Base-by-base conservation (phyloP, 352 stramenopile species). In the Pythium vanterpoolii region DNA sequence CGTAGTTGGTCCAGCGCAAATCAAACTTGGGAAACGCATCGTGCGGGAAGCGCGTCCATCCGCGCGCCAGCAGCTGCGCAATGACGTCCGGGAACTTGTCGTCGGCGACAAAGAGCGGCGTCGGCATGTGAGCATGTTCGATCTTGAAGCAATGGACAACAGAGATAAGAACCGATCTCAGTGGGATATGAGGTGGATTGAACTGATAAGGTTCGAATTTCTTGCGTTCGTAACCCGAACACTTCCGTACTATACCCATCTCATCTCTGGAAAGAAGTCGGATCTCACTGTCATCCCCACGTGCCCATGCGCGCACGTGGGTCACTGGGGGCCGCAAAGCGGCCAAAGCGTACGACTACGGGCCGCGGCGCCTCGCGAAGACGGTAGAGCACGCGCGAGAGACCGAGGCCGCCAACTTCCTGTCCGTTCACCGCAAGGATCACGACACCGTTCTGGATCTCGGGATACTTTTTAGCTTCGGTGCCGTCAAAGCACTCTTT, bases 401-500 rank as follows among this genome's bases (percentile, higher is more conserved):
- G 77, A 7, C 79, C 79, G 1, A 94, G 62, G 0, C 84, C 84
- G 19, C 64, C 77, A 19, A 92, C 77, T 44, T 90, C 78, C 51
- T 94, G 82, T 5, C 84, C 84, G 36, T 94, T 94, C 27, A 94
- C 82, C 0, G 82, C 82, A 23, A 94, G 50, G 42, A 94, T 89
- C 2, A 90, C 79, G n/a, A 92, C 83, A 21, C 84, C 84, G 54
- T 71, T 86, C 60, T 87, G 75, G 66, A 94, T 94, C 56, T 90
- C 84, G 0, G 82, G 72, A 56, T 94, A 89, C 33, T 76, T 69
- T 58, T 76, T 77, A 1, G 84, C 84, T 52, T 94, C 84, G 13
- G 75, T 84, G 16, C 77, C 78, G 47, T 89, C 79, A 43, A 94
- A 82, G 36, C 84, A 94, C 63, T 94, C 84, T 47, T 90, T 90